Evolutionary conservation across 805 yeast species (phyloP).

Genomic region (Wickerhamomyces queroliae): DNA sequence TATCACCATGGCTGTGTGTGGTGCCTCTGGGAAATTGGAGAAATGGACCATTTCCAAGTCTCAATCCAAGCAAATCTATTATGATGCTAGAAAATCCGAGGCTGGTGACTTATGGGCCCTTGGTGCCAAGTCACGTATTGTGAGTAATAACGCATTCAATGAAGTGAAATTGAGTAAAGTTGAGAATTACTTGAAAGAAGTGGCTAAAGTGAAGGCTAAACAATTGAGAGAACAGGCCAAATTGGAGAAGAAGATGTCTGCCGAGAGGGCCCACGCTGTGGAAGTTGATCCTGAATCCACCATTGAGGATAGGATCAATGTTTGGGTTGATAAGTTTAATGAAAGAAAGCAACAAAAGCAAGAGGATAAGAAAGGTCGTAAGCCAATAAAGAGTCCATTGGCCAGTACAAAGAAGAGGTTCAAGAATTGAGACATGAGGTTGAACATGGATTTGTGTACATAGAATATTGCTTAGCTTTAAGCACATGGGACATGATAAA

Average conservation of each 20-base stretch:
- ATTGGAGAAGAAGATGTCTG: constrained; percentile 9
- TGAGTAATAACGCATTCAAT: constrained; percentile 29
- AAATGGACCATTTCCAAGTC: constrained; percentile 85
- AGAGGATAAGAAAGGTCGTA: constrained; percentile 14
- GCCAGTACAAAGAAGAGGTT: not conserved
- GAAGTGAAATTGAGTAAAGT: constrained; percentile 24
- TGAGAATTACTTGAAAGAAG: constrained; percentile 27
- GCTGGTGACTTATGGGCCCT: constrained; percentile 87
- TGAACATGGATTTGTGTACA: not conserved
- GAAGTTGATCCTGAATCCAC: constrained; percentile 7
- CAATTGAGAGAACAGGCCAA: constrained; percentile 12
- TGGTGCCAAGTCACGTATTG: constrained; percentile 49
- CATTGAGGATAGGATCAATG: constrained; percentile 19
- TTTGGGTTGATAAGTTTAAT: constrained; percentile 20
- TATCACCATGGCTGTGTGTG: constrained; percentile 73
- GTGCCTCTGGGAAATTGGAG: constrained; percentile 74
- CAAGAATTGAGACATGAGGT: not conserved
- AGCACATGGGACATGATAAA: too few relatives aligned
- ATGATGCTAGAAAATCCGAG: constrained; percentile 83
- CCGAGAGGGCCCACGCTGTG: constrained; percentile 9
- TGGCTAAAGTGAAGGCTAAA: constrained; percentile 10
- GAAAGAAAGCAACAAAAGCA: constrained; percentile 20
- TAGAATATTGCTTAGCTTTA: too few relatives aligned
- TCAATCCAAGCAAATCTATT: constrained; percentile 65
- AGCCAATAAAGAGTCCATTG: not conserved